phyloP scores from a whole-genome alignment of 2,329 filamentous ascomycete species.

The Rhynchosporium agropyri region DNA sequence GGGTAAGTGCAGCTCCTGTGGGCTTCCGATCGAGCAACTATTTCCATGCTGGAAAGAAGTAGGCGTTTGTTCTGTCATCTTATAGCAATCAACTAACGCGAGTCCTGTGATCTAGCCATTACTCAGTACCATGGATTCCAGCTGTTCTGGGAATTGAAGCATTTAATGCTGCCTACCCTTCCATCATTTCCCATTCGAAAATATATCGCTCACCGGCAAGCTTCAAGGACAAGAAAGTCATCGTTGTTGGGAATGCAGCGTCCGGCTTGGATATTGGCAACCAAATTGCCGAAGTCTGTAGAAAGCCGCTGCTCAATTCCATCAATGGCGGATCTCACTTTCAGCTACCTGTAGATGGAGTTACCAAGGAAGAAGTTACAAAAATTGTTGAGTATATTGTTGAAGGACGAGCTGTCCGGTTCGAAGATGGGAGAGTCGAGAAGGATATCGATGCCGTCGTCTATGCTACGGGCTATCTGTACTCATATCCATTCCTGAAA shows the following conservation, averaged over 20 bases:
- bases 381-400: slow-evolving; percentile 61
- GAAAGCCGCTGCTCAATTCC: slow-evolving; percentile 65
- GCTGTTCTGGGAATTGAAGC: slow-evolving; percentile 58
- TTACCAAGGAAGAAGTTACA: slow-evolving; percentile 53
- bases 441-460: slow-evolving; percentile 72
- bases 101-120: slow-evolving; percentile 52
- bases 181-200: slow-evolving; percentile 73
- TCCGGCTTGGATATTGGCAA: slow-evolving; percentile 82
- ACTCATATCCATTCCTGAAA: slow-evolving; percentile 73
- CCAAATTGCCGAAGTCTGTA: slow-evolving; percentile 68
- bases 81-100: neutral
- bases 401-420: slow-evolving; percentile 61
- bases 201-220: slow-evolving; percentile 69
- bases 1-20: slow-evolving; percentile 46
- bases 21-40: neutral
- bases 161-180: slow-evolving; percentile 63
- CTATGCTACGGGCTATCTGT: slow-evolving; percentile 91
- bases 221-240: slow-evolving; percentile 71
- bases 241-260: slow-evolving; percentile 82
- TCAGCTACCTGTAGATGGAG: slow-evolving; percentile 29
- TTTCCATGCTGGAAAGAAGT: neutral
- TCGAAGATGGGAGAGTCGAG: slow-evolving; percentile 67
- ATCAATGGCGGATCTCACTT: slow-evolving; percentile 55
- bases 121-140: slow-evolving; percentile 69
- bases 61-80: neutral